These are phyloP conservation scores for Neonectria faginata DNA, from an alignment of 2,329 filamentous ascomycete genomes.

Conservation along the genomic window DNA sequence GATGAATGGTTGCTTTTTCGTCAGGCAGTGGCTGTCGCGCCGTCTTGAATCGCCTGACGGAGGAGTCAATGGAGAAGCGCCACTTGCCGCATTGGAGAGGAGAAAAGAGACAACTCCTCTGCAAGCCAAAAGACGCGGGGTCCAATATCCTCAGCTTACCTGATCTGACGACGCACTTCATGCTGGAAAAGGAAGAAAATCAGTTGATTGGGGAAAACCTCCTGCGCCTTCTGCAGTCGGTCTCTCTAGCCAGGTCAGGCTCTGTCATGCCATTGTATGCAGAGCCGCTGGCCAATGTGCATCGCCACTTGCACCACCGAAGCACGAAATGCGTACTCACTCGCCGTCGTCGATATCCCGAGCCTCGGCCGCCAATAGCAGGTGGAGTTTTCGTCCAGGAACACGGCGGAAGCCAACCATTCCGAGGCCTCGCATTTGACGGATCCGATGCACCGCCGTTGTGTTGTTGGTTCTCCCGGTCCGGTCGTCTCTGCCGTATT, in stretches of 20 bases:
- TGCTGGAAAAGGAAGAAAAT: neutral
- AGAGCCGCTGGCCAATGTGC: slow-evolving; percentile 23
- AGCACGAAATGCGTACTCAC: neutral
- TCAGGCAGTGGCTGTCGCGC: slow-evolving; percentile 33
- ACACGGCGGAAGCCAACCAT: slow-evolving; percentile 8
- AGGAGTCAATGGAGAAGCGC: slow-evolving; percentile 12
- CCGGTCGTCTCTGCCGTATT: slow-evolving; percentile 2
- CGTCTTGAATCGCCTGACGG: slow-evolving; percentile 35
- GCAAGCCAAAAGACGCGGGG: neutral
- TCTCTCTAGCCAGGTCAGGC: slow-evolving; percentile 3
- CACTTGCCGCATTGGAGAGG: slow-evolving; percentile 14
- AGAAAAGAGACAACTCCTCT: slow-evolving; percentile 30
- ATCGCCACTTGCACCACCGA: neutral
- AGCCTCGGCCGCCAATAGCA: neutral
- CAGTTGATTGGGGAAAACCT: neutral
- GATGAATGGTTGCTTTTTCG: slow-evolving; percentile 37
- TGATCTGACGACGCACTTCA: neutral
- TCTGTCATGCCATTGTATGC: slow-evolving; percentile 1
- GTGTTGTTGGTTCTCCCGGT: neutral
- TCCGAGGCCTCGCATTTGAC: neutral
- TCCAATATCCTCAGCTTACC: neutral
- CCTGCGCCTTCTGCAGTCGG: neutral
- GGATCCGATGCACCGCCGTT: neutral
- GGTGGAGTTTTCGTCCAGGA: slow-evolving; percentile 24
- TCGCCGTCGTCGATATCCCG: neutral